Evolutionary conservation across 805 yeast genomes (phyloP), one percentile per base, ranked within the genome.

Genomic region (Debaryomyces maramus): DNA sequence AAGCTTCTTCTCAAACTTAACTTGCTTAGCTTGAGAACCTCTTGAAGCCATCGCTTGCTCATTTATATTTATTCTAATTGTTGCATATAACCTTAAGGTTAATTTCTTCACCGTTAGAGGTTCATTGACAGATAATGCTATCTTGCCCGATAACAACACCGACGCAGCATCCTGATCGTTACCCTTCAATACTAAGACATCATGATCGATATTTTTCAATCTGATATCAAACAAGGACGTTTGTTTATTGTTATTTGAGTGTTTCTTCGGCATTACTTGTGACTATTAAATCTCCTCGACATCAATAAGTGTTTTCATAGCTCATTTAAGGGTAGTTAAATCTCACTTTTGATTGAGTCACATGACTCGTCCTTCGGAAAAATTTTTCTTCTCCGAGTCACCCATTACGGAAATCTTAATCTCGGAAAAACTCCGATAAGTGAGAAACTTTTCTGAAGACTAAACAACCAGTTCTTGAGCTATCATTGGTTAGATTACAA

Each of bases 171-270:
- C 90, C 24, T 75, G 72, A 5, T 84, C 80, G 1, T 83, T 55
- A 1, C 99, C 99, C 50, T 88, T 84, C 22, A 91, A 61, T 6
- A 93, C 77, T 4, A 91, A 63, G 7, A 90, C 91, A 54, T 88
- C 93, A 46, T 81, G 83, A 31, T 86, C 95, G 2, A 75, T 58
- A 18, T 88, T 79, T 36, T 78, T 73, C 26, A 88, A 61, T 38
- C 95, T 70, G 41, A 78, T 72, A 38, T 77, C 73, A 44, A 67
- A 67, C 18, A 67, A 57, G 10, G 70, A 51, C 8, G 70, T 50
- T 45, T 55, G 59, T 43, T 58, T 63, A 6, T 54, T 43, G 3
- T 38, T 35, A 6, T 35, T 32, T 26, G 39, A 14, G 17, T 31
- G 27, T 30, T 41, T 41, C 24, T 41, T 41, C 13, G 13, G 21